phyloP scores from a whole-genome alignment of 495 filamentous ascomycete species.

The Penicillium goetzii region DNA sequence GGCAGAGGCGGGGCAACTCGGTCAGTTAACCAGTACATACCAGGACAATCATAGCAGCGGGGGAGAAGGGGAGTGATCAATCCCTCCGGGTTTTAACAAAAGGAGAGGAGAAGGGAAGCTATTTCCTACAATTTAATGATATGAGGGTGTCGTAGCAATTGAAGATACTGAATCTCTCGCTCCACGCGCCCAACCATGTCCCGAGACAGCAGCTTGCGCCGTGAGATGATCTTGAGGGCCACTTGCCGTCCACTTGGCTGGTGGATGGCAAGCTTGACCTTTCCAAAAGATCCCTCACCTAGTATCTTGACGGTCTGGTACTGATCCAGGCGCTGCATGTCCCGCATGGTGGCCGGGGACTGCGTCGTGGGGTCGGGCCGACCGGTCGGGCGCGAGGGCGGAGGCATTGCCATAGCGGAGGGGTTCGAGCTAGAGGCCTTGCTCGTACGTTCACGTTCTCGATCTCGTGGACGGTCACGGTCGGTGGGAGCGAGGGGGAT shows the following conservation, averaged over 20 bases:
- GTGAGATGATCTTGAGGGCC: slow-evolving; percentile 93
- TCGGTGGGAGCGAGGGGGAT: slow-evolving; percentile 77
- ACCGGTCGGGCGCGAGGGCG: slow-evolving; percentile 46
- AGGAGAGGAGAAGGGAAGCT: not conserved
- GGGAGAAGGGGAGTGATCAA: not conserved
- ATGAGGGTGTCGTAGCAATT: slow-evolving; percentile 92
- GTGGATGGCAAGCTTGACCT: slow-evolving; percentile 95
- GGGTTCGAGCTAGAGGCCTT: slow-evolving; percentile 36
- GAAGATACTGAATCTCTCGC: slow-evolving; percentile 96
- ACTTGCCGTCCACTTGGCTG: slow-evolving; percentile 90
- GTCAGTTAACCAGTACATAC: slow-evolving; percentile 11
- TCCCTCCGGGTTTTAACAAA: not conserved
- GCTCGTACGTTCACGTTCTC: slow-evolving; percentile 40
- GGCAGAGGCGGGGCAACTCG: slow-evolving; percentile 21
- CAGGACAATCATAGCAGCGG: not conserved
- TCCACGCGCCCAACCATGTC: slow-evolving; percentile 98
- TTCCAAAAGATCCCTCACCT: slow-evolving; percentile 96
- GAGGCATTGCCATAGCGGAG: slow-evolving; percentile 54
- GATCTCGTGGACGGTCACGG: slow-evolving; percentile 53
- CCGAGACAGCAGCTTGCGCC: slow-evolving; percentile 90
- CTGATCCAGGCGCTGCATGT: slow-evolving; percentile 82
- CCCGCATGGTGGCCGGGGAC: slow-evolving; percentile 51
- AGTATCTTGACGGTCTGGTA: slow-evolving; percentile 89
- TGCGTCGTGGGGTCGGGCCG: slow-evolving; percentile 40
- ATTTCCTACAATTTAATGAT: slow-evolving; percentile 92